Evolutionary conservation across 306 rosid species (phyloP), one percentile per base, ranked within the genome.

Genomic region (Castanea crenata): DNA sequence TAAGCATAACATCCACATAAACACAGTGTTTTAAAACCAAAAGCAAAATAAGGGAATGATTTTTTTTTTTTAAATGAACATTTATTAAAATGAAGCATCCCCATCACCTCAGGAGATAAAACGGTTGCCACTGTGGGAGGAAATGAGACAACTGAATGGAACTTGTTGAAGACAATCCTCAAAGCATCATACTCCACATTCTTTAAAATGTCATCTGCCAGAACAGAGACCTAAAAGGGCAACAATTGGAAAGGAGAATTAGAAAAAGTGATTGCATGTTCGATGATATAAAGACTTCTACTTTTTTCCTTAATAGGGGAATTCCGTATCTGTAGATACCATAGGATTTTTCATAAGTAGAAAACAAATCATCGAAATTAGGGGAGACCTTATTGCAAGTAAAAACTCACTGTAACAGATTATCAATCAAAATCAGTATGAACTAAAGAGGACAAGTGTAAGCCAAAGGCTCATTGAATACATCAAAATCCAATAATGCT

Each of bases 121-220:
- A 95, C 76, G 25, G 98, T 93, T 15, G 97, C 67, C 82, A 83
- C 69, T 25, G 99, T 93, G 55, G 99, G 99, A 62, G 85, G 25
- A 88, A 90, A 95, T 56, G 81, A 44, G 73, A 95, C 96, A 67
- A 91, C 98, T 4, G 99, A 95, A 0, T 90, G 97, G 79, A 93
- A 95, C 82, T 93, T 95, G 84, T 91, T 93, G 91, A 88, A 93
- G 80, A 95, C 71, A 81, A 95, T 74, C 87, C 93, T 91, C 71
- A 95, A 56, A 76, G 97, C 93, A 82, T 95, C 99, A 82, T 68
- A 95, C 88, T 95, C 97, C 51, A 93, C 98, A 83, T 95, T 95
- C 88, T 95, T 95, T 52, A 95, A 80, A 77, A 93, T 90, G 83
- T 95, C 99, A 68, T 95, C 98, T 56, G 97, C 99, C 76, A 95